Evolutionary conservation across 257 asterid genomes (phyloP).

Genomic region (Pogostemon cablin): DNA sequence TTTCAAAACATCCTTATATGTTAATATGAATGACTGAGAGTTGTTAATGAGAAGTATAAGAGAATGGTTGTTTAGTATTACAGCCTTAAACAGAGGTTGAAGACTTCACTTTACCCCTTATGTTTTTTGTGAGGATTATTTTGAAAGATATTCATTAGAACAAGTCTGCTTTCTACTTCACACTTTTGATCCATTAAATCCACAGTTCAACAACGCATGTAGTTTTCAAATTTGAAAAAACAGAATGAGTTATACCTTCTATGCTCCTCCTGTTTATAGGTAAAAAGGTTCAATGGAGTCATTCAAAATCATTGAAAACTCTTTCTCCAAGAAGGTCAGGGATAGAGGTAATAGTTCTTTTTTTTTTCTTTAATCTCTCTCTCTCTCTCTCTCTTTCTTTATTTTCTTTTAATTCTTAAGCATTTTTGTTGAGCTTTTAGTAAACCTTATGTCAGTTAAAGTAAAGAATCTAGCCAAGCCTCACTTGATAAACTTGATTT

Average conservation of each 20-base stretch:
- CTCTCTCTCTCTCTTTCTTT: neutral
- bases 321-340: conserved; percentile 55
- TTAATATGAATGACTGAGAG: neutral
- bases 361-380: neutral
- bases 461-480: conserved; percentile 35
- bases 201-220: neutral
- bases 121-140: neutral
- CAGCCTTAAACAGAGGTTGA: conserved; percentile 11
- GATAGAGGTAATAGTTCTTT: conserved; percentile 57
- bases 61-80: conserved; percentile 7
- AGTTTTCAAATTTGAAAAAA: conserved; percentile 6
- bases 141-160: conserved; percentile 9
- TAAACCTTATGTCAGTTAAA: conserved; percentile 19
- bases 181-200: neutral
- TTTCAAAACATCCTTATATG: conserved; percentile 3
- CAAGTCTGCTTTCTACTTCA: neutral
- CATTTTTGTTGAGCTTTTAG: conserved; percentile 14
- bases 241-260: conserved; percentile 11
- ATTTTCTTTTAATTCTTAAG: conserved; percentile 7
- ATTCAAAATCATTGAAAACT: conserved; percentile 61
- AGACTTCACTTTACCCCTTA: conserved; percentile 19
- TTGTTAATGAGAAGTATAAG: conserved; percentile 13
- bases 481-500: conserved; percentile 19
- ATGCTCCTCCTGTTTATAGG: conserved; percentile 47
- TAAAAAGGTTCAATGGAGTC: conserved; percentile 65